Percentiles rank a stretch among this genome's conserved stretches.
Conservation (phyloP, 305 asterid genomes). For the Striga hermonthica region DNA sequence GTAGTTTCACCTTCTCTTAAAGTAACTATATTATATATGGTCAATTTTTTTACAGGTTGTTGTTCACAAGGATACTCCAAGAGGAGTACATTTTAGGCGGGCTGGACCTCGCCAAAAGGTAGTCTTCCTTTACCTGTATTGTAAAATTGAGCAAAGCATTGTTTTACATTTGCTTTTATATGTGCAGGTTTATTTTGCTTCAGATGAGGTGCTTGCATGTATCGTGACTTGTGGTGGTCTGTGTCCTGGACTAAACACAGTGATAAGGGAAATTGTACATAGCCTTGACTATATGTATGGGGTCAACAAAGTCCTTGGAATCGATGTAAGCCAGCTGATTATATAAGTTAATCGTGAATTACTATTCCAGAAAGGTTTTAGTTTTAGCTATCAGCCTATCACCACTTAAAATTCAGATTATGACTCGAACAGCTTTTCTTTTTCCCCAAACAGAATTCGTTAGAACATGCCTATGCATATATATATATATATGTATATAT, state of each 20-base stretch:
- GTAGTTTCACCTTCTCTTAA: neutral
- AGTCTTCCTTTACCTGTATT: conserved; percentile 20
- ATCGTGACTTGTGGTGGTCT: conserved; percentile 98
- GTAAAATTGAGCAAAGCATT: conserved; percentile 12
- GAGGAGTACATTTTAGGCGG: conserved; percentile 93
- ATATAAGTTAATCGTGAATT: conserved; percentile 27
- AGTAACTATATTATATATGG: conserved; percentile 1
- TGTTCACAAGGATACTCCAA: conserved; percentile 87
- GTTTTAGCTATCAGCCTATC: conserved; percentile 20
- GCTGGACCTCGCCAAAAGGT: conserved; percentile 99
- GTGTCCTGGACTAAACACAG: conserved; percentile 97
- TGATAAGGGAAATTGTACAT: conserved; percentile 87
- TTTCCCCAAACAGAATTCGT: neutral
- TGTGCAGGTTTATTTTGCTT: conserved; percentile 70
- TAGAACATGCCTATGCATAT: neutral
- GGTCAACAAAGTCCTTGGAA: conserved; percentile 76
- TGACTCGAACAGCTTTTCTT: conserved; percentile 6
- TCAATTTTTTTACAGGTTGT: conserved; percentile 52
- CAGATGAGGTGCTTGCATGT: conserved; percentile 90
- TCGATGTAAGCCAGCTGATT: conserved; percentile 64
- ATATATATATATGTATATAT: too few relatives aligned
- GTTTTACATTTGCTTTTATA: conserved; percentile 31
- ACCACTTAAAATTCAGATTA: neutral
- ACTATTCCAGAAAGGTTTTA: conserved; percentile 1
- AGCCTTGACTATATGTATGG: conserved; percentile 93